Evolutionary conservation across 805 yeast species (phyloP), one percentile per base, ranked within the genome.

Genomic region (Isabelozyma pseudorhagii): DNA sequence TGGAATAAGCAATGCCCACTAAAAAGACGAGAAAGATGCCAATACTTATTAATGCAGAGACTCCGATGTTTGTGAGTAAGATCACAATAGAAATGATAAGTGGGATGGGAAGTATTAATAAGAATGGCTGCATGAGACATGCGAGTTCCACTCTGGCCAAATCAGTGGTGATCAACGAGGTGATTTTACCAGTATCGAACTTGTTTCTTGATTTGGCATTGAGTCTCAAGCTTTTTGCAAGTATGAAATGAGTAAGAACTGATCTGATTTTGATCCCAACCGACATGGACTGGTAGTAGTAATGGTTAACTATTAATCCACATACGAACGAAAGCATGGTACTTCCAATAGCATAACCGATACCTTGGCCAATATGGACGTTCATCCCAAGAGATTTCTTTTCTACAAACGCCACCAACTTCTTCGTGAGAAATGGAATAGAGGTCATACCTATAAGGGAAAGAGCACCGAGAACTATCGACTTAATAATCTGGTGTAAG

Each of bases 111-210:
- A 87, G 77, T 14, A 81, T 70, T 55, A 83, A 61, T 14, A 83
- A 59, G 55, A 83, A 78, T 3, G 85, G 85, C 54, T 82, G 80
- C 52, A 81, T 83, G 7, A 79, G 78, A 8, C 82, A 63, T 4
- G 89, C 89, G 48, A 85, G 72, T 63, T 88, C 94, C 25, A 89
- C 76, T 58, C 96, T 81, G 15, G 90, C 78, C 29, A 89, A 69
- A 60, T 89, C 96, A 2, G 93, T 82, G 50, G 91, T 85, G 56
- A 89, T 77, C 58, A 88, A 64, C 8, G 89, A 82, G 18, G 93
- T 87, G 50, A 89, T 75, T 50, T 77, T 80, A 46, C 91, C 83
- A 18, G 80, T 75, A 1, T 94, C 83, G 59, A 69, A 87, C 51
- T 77, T 69, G 51, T 78, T 77, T 44, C 78, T 76, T 2, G 90